A percentile compares a stretch with the other conserved stretches of the same genome.
Evolutionary conservation across 2,329 filamentous ascomycete species (phyloP).

Genomic region (Botrytis tulipae): DNA sequence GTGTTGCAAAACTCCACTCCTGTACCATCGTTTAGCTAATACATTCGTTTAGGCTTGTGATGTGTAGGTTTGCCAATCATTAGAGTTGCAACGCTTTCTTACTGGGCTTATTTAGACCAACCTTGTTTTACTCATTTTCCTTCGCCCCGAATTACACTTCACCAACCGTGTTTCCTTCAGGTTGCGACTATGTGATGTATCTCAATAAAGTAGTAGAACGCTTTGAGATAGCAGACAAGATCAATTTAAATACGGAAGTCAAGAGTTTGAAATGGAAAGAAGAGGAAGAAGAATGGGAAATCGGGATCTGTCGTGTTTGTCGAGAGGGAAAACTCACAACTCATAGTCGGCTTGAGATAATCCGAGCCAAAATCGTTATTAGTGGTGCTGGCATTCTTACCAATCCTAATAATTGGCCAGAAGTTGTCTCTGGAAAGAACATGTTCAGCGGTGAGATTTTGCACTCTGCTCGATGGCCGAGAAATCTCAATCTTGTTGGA

Average conservation of each 20-base stretch:
- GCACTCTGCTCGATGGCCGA: not conserved
- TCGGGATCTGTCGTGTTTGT: not conserved
- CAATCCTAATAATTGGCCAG: conserved; percentile 51
- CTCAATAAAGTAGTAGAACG: not conserved
- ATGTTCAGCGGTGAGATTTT: not conserved
- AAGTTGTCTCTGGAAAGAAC: conserved; percentile 48
- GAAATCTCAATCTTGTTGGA: not conserved
- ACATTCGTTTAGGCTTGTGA: not conserved
- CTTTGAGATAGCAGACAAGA: not conserved
- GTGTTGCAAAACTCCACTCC: not conserved
- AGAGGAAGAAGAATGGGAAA: not conserved
- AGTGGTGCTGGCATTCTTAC: conserved; percentile 55
- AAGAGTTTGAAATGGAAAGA: not conserved
- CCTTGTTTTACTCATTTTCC: conserved; percentile 56
- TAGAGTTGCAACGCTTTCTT: not conserved
- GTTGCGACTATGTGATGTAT: not conserved
- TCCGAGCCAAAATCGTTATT: conserved; percentile 47
- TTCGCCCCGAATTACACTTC: conserved; percentile 54
- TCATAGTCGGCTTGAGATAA: not conserved
- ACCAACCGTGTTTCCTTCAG: not conserved
- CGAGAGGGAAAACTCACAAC: not conserved
- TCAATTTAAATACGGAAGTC: not conserved
- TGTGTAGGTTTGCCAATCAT: not conserved
- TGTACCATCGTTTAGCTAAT: not conserved
- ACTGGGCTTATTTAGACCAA: conserved; percentile 38